These are phyloP conservation scores for Russula compacta DNA, from an alignment of 768 basidiomycete species.

Conservation along the genomic window DNA sequence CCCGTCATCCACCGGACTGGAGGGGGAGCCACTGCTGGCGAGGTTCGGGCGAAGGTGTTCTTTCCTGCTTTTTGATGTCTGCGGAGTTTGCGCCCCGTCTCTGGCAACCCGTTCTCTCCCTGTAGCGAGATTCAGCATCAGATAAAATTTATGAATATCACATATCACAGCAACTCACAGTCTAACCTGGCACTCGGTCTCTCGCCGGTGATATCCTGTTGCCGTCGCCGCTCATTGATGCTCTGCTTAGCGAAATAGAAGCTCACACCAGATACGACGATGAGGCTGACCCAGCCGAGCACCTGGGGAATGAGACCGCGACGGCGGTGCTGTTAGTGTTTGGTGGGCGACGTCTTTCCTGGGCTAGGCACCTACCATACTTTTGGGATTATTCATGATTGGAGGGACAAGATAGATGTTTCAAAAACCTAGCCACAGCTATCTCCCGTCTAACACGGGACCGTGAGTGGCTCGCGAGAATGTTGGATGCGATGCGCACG, in stretches of 20 bases:
- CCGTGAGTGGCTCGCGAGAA: too few relatives aligned
- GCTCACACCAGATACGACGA: slow-evolving; percentile 31
- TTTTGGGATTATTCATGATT: slow-evolving; percentile 14
- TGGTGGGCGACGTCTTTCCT: not conserved
- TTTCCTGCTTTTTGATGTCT: not conserved
- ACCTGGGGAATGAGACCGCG: slow-evolving; percentile 17
- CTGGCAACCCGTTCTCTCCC: slow-evolving; percentile 9
- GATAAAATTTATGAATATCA: not conserved
- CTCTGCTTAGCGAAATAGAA: slow-evolving; percentile 32
- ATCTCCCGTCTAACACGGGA: too few relatives aligned
- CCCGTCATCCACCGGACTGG: not conserved
- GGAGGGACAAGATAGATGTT: not conserved
- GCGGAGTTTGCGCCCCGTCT: not conserved
- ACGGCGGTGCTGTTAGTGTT: not conserved
- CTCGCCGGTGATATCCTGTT: slow-evolving; percentile 26
- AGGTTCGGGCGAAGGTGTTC: not conserved
- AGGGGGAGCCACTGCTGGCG: not conserved
- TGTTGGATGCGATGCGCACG: too few relatives aligned
- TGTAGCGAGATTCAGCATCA: not conserved
- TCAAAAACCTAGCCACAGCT: too few relatives aligned
- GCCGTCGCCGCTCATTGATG: slow-evolving; percentile 30
- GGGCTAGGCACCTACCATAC: slow-evolving; percentile 1
- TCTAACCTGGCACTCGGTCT: slow-evolving; percentile 29
- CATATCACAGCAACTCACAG: slow-evolving; percentile 22
- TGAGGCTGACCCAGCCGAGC: slow-evolving; percentile 29